A percentile compares a stretch with the other conserved stretches of the same genome.
Evolutionary conservation across 371 early-diverging fungal species (phyloP).

Genomic region (Amoeboaphelidium protococcarum): DNA sequence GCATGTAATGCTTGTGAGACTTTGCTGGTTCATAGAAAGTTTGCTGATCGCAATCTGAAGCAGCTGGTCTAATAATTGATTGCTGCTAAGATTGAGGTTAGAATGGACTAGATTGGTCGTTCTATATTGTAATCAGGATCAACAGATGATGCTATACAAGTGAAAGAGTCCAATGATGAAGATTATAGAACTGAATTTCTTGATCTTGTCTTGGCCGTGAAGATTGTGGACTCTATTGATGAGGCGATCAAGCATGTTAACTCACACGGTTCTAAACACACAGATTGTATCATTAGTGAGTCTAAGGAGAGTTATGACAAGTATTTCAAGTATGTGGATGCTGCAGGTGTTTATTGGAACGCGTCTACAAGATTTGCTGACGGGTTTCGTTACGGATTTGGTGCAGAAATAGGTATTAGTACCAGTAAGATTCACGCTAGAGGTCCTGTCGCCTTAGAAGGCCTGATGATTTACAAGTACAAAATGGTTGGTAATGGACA

Average conservation of each 20-base stretch:
- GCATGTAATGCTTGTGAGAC: slow-evolving; percentile 88
- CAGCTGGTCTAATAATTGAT: no score
- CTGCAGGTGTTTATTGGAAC: slow-evolving; percentile 93
- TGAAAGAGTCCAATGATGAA: not conserved
- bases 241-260: slow-evolving; percentile 75
- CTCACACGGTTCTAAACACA: slow-evolving; percentile 73
- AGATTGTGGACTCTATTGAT: slow-evolving; percentile 36
- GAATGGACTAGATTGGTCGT: no score
- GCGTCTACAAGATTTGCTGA: slow-evolving; percentile 87
- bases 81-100: no score
- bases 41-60: no score
- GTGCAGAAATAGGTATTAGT: slow-evolving; percentile 82
- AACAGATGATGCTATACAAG: no score
- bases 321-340: slow-evolving; percentile 73
- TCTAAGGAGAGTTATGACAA: slow-evolving; percentile 31
- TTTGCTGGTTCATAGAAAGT: slow-evolving; percentile 49
- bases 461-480: slow-evolving; percentile 87
- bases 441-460: slow-evolving; percentile 88
- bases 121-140: no score
- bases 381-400: slow-evolving; percentile 91
- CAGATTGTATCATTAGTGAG: slow-evolving; percentile 74
- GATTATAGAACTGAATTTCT: slow-evolving; percentile 65
- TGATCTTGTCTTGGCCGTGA: slow-evolving; percentile 54
- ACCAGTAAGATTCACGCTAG: slow-evolving; percentile 95
- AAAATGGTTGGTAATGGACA: slow-evolving; percentile 72